Conservation (phyloP, 176 grass and related monocot genomes). For the Paspalum vaginatum region DNA sequence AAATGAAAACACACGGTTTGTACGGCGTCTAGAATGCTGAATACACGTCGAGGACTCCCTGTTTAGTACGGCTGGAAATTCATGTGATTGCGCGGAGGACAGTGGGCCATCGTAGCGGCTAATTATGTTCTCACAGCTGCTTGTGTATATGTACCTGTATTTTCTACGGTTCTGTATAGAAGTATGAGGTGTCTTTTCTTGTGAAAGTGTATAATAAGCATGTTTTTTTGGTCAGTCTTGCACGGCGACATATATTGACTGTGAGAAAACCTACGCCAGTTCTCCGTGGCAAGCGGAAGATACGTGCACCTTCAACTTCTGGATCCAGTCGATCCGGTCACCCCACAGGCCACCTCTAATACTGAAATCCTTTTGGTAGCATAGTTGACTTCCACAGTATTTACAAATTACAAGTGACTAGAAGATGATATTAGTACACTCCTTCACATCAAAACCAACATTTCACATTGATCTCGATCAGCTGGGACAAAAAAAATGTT, state of each 20-base stretch:
- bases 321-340: not conserved
- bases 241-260: not conserved
- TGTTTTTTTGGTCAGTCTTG: conserved; percentile 10
- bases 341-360: not conserved
- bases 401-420: no score
- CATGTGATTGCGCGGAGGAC: not conserved
- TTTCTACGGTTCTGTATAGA: not conserved
- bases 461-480: no score
- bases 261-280: not conserved
- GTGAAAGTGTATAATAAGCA: no score
- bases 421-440: no score
- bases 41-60: not conserved
- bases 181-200: no score
- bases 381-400: not conserved
- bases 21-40: not conserved
- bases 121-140: not conserved
- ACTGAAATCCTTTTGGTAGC: not conserved
- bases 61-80: not conserved
- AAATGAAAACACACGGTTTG: not conserved
- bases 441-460: no score
- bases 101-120: no score
- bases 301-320: not conserved
- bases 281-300: not conserved
- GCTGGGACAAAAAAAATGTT: no score
- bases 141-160: not conserved